Conservation (phyloP, 345 rosid species). For the Linum tenue region DNA sequence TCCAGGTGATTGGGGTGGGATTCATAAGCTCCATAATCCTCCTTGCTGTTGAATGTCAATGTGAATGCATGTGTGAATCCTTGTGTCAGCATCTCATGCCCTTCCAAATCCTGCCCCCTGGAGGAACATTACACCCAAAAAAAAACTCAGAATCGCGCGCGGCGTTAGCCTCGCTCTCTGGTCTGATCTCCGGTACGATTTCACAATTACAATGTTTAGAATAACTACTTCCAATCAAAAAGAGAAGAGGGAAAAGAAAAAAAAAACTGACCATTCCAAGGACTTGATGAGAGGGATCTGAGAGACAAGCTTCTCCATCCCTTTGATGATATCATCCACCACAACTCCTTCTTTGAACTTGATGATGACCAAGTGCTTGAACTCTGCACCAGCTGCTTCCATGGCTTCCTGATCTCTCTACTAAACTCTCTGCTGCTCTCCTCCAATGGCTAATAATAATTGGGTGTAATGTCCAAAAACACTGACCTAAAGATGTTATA, state of each 20-base stretch:
- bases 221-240: background rate
- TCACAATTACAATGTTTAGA: too few species aligned
- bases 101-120: slow-evolving; percentile 83
- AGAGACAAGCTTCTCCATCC: slow-evolving; percentile 70
- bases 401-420: slow-evolving; percentile 3
- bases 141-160: background rate
- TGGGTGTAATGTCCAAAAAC: slow-evolving; percentile 13
- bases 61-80: slow-evolving; percentile 78
- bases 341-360: slow-evolving; percentile 68
- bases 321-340: slow-evolving; percentile 66
- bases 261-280: slow-evolving; percentile 55
- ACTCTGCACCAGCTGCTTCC: slow-evolving; percentile 35
- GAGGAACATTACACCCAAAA: background rate
- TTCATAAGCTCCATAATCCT: slow-evolving; percentile 53
- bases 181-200: too few species aligned
- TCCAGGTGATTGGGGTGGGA: slow-evolving; percentile 64
- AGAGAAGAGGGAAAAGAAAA: background rate
- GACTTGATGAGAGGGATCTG: slow-evolving; percentile 73
- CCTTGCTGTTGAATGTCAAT: slow-evolving; percentile 71
- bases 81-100: slow-evolving; percentile 84
- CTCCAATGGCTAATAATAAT: background rate
- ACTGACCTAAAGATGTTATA: background rate
- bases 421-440: background rate
- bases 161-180: background rate
- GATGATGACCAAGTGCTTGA: slow-evolving; percentile 77